Conservation (phyloP, 192 early-diverging fungal genomes). For the Rhizoclosmatium sp. region DNA sequence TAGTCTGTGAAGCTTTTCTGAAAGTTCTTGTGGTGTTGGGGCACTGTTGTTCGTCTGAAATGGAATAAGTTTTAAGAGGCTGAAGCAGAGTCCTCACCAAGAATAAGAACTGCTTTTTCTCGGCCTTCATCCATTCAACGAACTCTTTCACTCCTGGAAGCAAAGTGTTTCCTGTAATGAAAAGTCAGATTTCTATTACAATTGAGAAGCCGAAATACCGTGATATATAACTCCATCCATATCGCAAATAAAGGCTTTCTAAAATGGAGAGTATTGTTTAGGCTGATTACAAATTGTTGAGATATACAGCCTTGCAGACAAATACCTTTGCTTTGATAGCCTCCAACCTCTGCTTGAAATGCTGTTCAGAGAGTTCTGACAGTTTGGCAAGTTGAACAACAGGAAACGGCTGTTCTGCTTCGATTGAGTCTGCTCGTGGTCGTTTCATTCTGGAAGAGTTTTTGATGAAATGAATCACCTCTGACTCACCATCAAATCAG, state of each 20-base stretch:
- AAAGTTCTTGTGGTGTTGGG: constrained; percentile 67
- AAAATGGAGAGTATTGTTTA: neutral
- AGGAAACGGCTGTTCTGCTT: neutral
- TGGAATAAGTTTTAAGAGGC: neutral
- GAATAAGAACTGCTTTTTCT: constrained; percentile 68
- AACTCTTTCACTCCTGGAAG: constrained; percentile 68
- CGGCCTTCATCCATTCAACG: constrained; percentile 55
- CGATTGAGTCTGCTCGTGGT: neutral
- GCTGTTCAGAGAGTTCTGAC: constrained; percentile 39
- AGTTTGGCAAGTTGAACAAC: constrained; percentile 30
- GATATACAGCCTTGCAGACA: neutral
- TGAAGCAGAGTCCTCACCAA: constrained; percentile 35
- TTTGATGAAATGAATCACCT: neutral
- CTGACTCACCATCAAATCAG: no score
- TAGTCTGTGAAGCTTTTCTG: constrained; percentile 58
- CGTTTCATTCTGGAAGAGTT: neutral
- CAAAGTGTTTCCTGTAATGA: constrained; percentile 49
- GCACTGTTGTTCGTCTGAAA: constrained; percentile 67
- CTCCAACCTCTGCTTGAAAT: constrained; percentile 30
- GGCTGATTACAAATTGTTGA: neutral
- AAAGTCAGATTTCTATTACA: neutral
- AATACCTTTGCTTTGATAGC: constrained; percentile 39
- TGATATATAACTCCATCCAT: constrained; percentile 74
- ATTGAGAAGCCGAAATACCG: constrained; percentile 18
- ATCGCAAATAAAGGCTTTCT: constrained; percentile 68